Conservation (phyloP, 2,329 filamentous ascomycete genomes). For the Verticillium dahliae region DNA sequence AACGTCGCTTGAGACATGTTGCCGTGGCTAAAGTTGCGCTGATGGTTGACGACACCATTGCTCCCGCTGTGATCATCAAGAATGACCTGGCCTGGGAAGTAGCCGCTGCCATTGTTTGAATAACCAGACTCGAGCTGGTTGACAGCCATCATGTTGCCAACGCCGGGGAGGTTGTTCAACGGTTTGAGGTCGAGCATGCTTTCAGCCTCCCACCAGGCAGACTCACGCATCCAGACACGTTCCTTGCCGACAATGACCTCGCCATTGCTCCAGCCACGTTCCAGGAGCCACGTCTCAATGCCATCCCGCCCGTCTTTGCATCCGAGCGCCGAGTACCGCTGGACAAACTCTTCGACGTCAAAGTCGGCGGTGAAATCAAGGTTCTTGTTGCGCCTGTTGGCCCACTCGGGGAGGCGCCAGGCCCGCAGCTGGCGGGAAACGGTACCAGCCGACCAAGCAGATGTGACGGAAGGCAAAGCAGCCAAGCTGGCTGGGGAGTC, state of each 20-base stretch:
- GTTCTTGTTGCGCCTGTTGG: constrained; percentile 82
- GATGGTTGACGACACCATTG: constrained; percentile 59
- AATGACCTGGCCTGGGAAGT: constrained; percentile 60
- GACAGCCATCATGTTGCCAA: constrained; percentile 26
- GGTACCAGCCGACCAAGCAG: constrained; percentile 86
- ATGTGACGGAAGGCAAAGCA: constrained; percentile 64
- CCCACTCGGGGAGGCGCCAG: constrained; percentile 95
- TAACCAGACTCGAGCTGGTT: constrained; percentile 67
- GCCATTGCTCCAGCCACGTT: constrained; percentile 96
- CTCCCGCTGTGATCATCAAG: constrained; percentile 59
- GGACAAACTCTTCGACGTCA: constrained; percentile 84
- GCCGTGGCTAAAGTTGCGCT: constrained; percentile 49
- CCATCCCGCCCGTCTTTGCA: constrained; percentile 88
- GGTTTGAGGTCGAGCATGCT: constrained; percentile 88
- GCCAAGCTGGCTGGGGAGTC: constrained; percentile 70
- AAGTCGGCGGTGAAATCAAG: constrained; percentile 97
- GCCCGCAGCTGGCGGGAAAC: constrained; percentile 88
- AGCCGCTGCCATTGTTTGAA: constrained; percentile 59
- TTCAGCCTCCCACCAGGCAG: constrained; percentile 96
- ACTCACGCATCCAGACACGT: constrained; percentile 91
- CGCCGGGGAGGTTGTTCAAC: constrained; percentile 33
- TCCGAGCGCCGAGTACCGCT: constrained; percentile 74
- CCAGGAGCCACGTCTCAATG: constrained; percentile 88
- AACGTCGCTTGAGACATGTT: constrained; percentile 49
- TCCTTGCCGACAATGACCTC: constrained; percentile 88